Conservation (phyloP, 2,329 filamentous ascomycete genomes). For the Periglandula ipomoeae region DNA sequence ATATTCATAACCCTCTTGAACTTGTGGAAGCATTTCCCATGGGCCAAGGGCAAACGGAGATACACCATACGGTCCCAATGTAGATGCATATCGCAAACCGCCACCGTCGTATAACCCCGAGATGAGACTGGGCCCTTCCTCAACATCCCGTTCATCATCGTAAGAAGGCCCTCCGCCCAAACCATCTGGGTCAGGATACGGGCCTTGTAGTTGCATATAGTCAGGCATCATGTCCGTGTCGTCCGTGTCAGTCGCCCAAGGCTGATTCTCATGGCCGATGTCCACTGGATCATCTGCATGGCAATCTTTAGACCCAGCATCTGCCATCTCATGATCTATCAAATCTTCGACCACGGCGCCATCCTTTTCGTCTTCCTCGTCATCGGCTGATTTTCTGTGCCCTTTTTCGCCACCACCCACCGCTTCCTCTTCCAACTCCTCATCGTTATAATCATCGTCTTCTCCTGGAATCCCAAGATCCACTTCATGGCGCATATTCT, state of each 20-base stretch:
- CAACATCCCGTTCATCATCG: background rate
- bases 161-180: slow-evolving; percentile 3
- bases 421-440: background rate
- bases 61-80: slow-evolving; percentile 10
- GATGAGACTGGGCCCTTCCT: slow-evolving; percentile 5
- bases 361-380: slow-evolving; percentile 27
- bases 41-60: slow-evolving; percentile 13
- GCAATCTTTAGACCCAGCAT: background rate
- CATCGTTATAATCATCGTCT: background rate
- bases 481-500: slow-evolving; percentile 49
- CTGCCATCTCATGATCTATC: slow-evolving; percentile 12
- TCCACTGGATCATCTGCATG: slow-evolving; percentile 9
- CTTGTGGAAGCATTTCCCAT: slow-evolving; percentile 8
- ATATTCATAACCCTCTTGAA: slow-evolving; percentile 22
- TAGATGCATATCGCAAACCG: slow-evolving; percentile 6
- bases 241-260: slow-evolving; percentile 4
- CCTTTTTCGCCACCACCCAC: slow-evolving; percentile 17
- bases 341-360: slow-evolving; percentile 25
- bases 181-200: slow-evolving; percentile 7
- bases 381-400: slow-evolving; percentile 16
- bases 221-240: slow-evolving; percentile 2
- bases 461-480: slow-evolving; percentile 25
- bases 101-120: slow-evolving; percentile 7
- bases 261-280: slow-evolving; percentile 5
- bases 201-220: slow-evolving; percentile 7